Evolutionary conservation across 192 early-diverging fungal genomes (phyloP).

Genomic region (Podila epicladia): DNA sequence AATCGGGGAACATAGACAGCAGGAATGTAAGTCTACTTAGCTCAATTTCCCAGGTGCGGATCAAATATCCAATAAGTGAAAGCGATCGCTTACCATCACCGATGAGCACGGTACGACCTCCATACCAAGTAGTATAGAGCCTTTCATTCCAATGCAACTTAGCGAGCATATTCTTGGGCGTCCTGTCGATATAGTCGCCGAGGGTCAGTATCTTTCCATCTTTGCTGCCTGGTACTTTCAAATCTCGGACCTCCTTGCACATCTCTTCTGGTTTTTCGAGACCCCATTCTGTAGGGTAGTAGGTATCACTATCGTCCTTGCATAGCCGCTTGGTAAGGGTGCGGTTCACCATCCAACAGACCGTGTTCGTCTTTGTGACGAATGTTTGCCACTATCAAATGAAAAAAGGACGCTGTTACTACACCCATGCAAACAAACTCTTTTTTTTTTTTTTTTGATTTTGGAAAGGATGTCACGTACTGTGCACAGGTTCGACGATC

Average conservation of each 20-base stretch:
- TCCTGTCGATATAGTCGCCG: slow-evolving; percentile 12
- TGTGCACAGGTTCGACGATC: background rate
- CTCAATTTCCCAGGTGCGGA: too few relatives aligned
- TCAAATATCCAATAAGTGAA: too few relatives aligned
- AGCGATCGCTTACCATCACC: background rate
- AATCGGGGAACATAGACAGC: too few relatives aligned
- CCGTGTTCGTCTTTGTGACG: background rate
- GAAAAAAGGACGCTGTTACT: too few relatives aligned
- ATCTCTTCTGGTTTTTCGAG: slow-evolving; percentile 13
- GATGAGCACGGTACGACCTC: background rate
- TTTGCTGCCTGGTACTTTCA: background rate
- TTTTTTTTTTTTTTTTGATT: too few relatives aligned
- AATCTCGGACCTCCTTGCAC: slow-evolving; percentile 20
- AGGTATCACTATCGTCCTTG: background rate
- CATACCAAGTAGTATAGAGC: too few relatives aligned
- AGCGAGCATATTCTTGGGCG: slow-evolving; percentile 6
- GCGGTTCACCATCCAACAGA: slow-evolving; percentile 17
- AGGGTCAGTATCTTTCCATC: slow-evolving; percentile 1
- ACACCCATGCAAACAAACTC: too few relatives aligned
- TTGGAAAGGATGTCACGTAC: background rate
- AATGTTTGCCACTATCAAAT: slow-evolving; percentile 13
- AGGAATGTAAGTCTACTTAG: too few relatives aligned
- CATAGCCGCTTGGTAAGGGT: background rate
- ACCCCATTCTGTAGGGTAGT: slow-evolving; percentile 20
- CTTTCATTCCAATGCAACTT: slow-evolving; percentile 4